Conservation (phyloP, 768 basidiomycete genomes). For the Chlorophyllum brunneum region DNA sequence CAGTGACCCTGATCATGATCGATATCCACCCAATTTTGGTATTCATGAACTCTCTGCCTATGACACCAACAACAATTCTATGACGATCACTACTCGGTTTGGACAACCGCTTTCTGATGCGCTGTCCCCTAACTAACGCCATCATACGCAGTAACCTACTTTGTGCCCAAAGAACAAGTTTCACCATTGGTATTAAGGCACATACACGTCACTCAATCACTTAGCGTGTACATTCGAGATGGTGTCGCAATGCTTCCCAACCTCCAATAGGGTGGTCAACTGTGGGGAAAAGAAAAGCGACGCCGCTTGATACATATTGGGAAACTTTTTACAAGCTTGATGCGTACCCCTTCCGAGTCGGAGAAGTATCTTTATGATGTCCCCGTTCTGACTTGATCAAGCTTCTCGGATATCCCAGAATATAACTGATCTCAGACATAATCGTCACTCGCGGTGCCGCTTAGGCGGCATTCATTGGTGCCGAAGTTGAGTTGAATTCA, state of each 20-base stretch:
- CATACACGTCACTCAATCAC: background rate
- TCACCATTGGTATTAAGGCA: constrained; percentile 8
- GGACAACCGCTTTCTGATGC: constrained; percentile 3
- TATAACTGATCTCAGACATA: background rate
- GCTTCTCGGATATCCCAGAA: constrained; percentile 5
- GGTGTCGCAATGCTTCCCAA: background rate
- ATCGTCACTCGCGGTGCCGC: background rate
- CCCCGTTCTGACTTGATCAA: background rate
- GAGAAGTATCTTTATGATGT: constrained; percentile 4
- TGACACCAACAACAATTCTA: too few relatives aligned
- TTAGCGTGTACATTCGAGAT: too few relatives aligned
- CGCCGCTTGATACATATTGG: background rate
- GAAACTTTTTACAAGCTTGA: constrained; percentile 2
- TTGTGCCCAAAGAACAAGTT: background rate
- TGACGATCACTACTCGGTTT: too few relatives aligned
- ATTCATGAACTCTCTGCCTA: too few relatives aligned
- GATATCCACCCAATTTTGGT: too few relatives aligned
- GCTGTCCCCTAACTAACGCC: background rate
- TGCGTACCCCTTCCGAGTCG: constrained; percentile 12
- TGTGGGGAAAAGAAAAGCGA: constrained; percentile 1
- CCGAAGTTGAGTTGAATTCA: background rate
- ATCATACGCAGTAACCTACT: background rate
- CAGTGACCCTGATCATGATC: too few relatives aligned
- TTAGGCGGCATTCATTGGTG: background rate
- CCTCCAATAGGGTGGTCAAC: background rate